These are phyloP conservation scores for Claviceps paspali DNA, from an alignment of 2,329 filamentous ascomycete species.

Conservation along the genomic window DNA sequence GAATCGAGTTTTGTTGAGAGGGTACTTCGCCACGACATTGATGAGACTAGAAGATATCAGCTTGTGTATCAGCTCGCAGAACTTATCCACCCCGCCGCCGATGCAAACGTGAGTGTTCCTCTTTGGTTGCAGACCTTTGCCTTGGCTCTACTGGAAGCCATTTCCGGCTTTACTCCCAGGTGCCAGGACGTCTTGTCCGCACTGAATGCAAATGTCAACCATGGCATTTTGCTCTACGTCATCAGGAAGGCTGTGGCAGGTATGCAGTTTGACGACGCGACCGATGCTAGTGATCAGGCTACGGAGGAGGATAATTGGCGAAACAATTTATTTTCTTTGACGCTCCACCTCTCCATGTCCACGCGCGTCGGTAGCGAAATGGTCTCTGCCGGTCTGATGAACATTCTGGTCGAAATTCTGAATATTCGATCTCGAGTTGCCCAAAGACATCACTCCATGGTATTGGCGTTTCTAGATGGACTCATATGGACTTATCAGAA, in stretches of 20 bases:
- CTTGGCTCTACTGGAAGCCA: constrained; percentile 67
- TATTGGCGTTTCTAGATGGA: constrained; percentile 76
- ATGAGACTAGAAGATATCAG: constrained; percentile 79
- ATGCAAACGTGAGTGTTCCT: constrained; percentile 52
- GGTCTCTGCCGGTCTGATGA: constrained; percentile 77
- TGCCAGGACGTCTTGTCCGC: constrained; percentile 72
- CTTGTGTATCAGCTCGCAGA: constrained; percentile 86
- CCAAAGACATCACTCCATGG: constrained; percentile 67
- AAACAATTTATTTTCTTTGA: constrained; percentile 73
- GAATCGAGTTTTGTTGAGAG: constrained; percentile 76
- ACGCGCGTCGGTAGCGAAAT: constrained; percentile 67
- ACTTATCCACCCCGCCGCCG: constrained; percentile 68
- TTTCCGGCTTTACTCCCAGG: constrained; percentile 64
- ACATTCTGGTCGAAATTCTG: constrained; percentile 78
- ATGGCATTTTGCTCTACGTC: constrained; percentile 86
- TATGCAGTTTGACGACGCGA: constrained; percentile 42
- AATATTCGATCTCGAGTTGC: constrained; percentile 69
- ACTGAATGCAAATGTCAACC: constrained; percentile 90
- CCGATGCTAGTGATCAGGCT: constrained; percentile 42
- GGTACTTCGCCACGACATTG: constrained; percentile 71
- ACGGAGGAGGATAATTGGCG: constrained; percentile 77
- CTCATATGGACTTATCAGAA: constrained; percentile 75
- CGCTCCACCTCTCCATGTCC: constrained; percentile 63
- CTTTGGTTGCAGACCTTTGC: constrained; percentile 69
- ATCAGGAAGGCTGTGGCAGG: constrained; percentile 80